Evolutionary conservation across 352 stramenopile genomes (phyloP).

Genomic region (Pythium plurisporium): DNA sequence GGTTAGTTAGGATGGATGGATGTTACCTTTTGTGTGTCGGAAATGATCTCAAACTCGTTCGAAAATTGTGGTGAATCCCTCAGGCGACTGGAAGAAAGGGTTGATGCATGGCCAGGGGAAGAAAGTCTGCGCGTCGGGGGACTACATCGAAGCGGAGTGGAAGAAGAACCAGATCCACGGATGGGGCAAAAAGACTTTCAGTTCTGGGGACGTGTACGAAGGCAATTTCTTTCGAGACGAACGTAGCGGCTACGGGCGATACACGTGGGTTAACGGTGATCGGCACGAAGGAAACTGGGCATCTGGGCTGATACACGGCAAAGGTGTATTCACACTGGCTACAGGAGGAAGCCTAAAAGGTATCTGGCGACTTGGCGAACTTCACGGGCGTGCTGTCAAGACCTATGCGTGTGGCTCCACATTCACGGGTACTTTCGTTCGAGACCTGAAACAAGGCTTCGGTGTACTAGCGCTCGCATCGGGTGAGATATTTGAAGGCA

Average conservation of each 20-base stretch:
- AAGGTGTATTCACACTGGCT: constrained; percentile 40
- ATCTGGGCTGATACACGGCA: constrained; percentile 58
- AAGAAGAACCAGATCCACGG: constrained; percentile 57
- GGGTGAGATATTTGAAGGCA: constrained; percentile 66
- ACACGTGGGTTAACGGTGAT: constrained; percentile 69
- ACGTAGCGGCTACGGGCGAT: constrained; percentile 59
- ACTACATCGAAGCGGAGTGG: constrained; percentile 63
- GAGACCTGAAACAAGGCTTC: constrained; percentile 42
- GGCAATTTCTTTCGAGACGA: constrained; percentile 59
- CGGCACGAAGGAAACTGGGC: constrained; percentile 57
- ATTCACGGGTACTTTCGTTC: constrained; percentile 50
- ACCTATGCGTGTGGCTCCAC: constrained; percentile 50
- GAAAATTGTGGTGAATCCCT: neutral
- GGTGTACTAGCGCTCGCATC: constrained; percentile 51
- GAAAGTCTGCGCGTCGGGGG: constrained; percentile 56
- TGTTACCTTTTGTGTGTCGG: no score
- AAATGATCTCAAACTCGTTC: no score
- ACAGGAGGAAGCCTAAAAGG: constrained; percentile 38
- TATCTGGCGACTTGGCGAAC: constrained; percentile 37
- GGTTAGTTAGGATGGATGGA: no score
- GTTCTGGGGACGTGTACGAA: constrained; percentile 64
- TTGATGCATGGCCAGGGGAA: constrained; percentile 75
- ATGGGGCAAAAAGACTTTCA: constrained; percentile 57
- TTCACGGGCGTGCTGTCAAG: constrained; percentile 46
- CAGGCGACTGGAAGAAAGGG: constrained; percentile 73